phyloP scores from a whole-genome alignment of 192 early-diverging fungal genomes.

The Powellomyces hirtus region DNA sequence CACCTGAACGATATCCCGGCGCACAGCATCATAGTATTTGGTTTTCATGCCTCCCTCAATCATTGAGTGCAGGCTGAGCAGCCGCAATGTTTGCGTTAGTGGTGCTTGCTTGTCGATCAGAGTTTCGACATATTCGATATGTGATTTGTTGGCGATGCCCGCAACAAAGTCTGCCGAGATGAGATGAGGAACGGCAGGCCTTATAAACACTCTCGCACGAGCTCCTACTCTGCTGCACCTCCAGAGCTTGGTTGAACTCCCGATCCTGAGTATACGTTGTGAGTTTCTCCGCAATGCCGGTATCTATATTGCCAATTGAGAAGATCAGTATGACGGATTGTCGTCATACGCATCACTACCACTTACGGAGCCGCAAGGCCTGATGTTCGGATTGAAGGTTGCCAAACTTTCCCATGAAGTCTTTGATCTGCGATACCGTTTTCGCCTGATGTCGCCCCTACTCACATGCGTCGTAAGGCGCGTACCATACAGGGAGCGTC shows the following conservation, averaged over 20 bases:
- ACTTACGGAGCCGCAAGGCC: slow-evolving; percentile 71
- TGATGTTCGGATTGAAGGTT: slow-evolving; percentile 84
- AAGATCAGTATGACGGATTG: too few relatives aligned
- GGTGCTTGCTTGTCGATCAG: slow-evolving; percentile 78
- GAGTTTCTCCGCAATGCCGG: slow-evolving; percentile 78
- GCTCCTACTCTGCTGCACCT: slow-evolving; percentile 83
- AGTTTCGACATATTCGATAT: slow-evolving; percentile 83
- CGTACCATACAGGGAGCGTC: not conserved
- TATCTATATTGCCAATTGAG: slow-evolving; percentile 60
- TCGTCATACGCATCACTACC: too few relatives aligned
- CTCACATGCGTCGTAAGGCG: not conserved
- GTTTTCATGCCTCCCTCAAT: slow-evolving; percentile 80
- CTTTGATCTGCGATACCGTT: slow-evolving; percentile 87
- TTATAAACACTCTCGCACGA: not conserved
- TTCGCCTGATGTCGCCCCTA: slow-evolving; percentile 83
- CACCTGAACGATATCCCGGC: slow-evolving; percentile 80
- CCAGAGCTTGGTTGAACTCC: slow-evolving; percentile 80
- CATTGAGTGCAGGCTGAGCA: slow-evolving; percentile 82
- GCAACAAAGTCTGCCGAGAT: slow-evolving; percentile 67
- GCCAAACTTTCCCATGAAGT: slow-evolving; percentile 86
- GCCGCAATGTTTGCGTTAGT: slow-evolving; percentile 69
- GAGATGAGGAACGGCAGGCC: not conserved
- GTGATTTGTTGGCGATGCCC: slow-evolving; percentile 59
- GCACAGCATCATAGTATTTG: slow-evolving; percentile 79
- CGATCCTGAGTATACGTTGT: slow-evolving; percentile 72